phyloP scores from a whole-genome alignment of 306 rosid species.

The Begonia fuchsioides region DNA sequence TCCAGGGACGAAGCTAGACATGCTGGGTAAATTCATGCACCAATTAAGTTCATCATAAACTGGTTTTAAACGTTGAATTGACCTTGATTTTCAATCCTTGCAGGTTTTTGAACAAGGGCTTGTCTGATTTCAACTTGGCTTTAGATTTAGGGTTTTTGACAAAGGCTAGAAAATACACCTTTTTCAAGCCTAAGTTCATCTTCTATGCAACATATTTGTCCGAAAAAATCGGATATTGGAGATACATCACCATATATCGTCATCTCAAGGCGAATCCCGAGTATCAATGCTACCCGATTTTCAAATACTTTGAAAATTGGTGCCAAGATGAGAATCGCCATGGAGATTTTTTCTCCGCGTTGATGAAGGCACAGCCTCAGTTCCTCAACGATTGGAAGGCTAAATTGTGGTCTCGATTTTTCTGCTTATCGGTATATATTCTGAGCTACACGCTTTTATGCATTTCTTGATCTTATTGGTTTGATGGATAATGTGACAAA shows the following conservation, averaged over 20 bases:
- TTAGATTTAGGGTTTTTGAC: slow-evolving; percentile 98
- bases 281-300: slow-evolving; percentile 93
- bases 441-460: too few species aligned
- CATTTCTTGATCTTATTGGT: not conserved
- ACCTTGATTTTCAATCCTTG: not conserved
- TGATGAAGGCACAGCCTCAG: slow-evolving; percentile 98
- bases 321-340: slow-evolving; percentile 99
- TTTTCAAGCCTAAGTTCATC: slow-evolving; percentile 95
- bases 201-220: slow-evolving; percentile 95
- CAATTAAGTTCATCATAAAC: not conserved
- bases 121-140: slow-evolving; percentile 93
- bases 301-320: slow-evolving; percentile 98
- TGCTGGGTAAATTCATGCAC: slow-evolving; percentile 54
- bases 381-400: slow-evolving; percentile 99
- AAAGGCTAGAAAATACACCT: slow-evolving; percentile 90
- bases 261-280: slow-evolving; percentile 85
- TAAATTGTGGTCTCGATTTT: slow-evolving; percentile 86
- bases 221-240: slow-evolving; percentile 98
- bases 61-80: not conserved
- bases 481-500: not conserved
- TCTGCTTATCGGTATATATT: slow-evolving; percentile 75
- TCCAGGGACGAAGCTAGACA: slow-evolving; percentile 99
- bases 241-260: slow-evolving; percentile 93
- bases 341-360: slow-evolving; percentile 95
- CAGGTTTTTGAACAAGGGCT: slow-evolving; percentile 94